Evolutionary conservation across 352 stramenopile genomes (phyloP).

Genomic region (Globisporangium irregulare): DNA sequence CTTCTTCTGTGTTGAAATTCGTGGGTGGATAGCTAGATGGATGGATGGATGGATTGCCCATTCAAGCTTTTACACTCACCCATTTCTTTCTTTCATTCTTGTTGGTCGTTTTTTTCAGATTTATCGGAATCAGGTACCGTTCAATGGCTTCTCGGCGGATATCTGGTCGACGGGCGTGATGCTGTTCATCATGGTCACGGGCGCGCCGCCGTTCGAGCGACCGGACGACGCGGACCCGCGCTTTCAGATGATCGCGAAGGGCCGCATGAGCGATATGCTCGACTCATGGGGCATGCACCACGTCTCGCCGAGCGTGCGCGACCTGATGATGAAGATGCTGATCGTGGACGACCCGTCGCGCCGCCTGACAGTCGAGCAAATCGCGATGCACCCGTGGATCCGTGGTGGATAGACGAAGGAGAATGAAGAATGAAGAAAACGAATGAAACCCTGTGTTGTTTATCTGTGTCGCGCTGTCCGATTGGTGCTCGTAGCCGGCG

Average conservation of each 20-base stretch:
- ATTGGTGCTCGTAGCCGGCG: neutral
- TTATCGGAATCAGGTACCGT: conserved; percentile 87
- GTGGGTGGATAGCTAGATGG: neutral
- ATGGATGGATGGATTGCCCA: neutral
- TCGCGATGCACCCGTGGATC: conserved; percentile 81
- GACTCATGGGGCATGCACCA: conserved; percentile 86
- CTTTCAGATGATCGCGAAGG: conserved; percentile 84
- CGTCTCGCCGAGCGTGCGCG: conserved; percentile 64
- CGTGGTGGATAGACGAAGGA: conserved; percentile 44
- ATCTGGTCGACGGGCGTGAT: conserved; percentile 94
- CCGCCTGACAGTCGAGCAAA: conserved; percentile 79
- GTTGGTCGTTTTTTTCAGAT: conserved; percentile 37
- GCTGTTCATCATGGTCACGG: conserved; percentile 94
- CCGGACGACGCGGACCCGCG: conserved; percentile 76
- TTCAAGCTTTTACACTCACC: conserved; percentile 1
- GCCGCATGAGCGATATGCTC: conserved; percentile 81
- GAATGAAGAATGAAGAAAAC: conserved; percentile 4
- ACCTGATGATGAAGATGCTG: conserved; percentile 77
- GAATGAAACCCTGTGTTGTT: neutral
- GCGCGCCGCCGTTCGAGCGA: conserved; percentile 89
- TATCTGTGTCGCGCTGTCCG: neutral
- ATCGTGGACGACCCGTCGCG: conserved; percentile 75
- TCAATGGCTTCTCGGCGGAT: conserved; percentile 91
- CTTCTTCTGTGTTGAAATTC: neutral
- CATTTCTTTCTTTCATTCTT: neutral